Base-by-base conservation (phyloP, 352 stramenopile genomes). In the Phytophthora pseudosyringae region DNA sequence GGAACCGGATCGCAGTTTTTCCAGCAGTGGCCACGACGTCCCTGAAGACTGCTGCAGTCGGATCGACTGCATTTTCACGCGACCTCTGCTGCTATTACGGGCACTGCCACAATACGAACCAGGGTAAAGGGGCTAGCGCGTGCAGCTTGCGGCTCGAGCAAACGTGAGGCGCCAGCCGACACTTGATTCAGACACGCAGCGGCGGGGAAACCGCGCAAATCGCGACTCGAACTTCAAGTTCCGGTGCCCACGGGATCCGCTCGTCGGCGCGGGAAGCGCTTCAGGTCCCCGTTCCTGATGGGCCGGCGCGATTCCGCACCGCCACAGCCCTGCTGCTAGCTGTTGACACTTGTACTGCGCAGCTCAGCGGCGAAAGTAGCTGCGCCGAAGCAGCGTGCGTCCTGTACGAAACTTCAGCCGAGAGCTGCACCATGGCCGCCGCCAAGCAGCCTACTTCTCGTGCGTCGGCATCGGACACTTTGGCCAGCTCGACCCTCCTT, bases 141-240 rank as follows among this genome's bases (percentile, higher is more conserved):
- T 35, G 7, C 31, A 35, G 31, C 35, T 40, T 12, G 35, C 36
- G 1, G 36, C 0, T 8, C 12, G 12, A 43, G 16, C 36, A 43
- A 43, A 26, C n/a, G 36, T 43, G 36, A 31, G 9, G 9, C 5
- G 33, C 33, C 33, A 39, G 49, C 40, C 28, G 25, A 49, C 33
- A 46, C 51, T 59, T 59, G 39, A 59, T 59, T 59, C 52, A 59
- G 26, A 50, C 9, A 49, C 39, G 39, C 39, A 7, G 39, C 39
- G 39, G 6, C 7, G n/a, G 16, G n/a, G 2, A 15, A 11, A 35
- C 31, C 31, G 31, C 7, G 31, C 31, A 35, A 35, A 35, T 35
- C 7, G 31, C 21, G 15, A 43, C 4, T 29, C 15, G 28, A 59
- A 59, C 16, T 50, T 59, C 28, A 59, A 50, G 28, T 43, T 43